These are phyloP conservation scores for Cladobotryum mycophilum DNA, from an alignment of 2,329 filamentous ascomycete genomes.

Conservation along the genomic window DNA sequence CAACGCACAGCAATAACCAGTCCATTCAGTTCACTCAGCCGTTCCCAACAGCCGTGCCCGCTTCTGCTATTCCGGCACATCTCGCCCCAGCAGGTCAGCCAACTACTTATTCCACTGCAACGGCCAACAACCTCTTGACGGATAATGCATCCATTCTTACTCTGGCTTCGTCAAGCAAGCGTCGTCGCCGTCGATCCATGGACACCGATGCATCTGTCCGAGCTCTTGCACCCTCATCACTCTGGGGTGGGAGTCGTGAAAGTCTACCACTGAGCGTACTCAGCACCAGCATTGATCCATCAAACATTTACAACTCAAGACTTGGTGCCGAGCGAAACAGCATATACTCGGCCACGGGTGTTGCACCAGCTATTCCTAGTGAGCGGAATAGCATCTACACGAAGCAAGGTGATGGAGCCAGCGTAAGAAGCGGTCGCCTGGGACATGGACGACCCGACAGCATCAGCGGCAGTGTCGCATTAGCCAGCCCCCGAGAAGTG, in stretches of 20 bases:
- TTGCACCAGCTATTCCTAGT: slow-evolving; percentile 58
- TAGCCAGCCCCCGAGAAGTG: slow-evolving; percentile 51
- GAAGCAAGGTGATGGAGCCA: slow-evolving; percentile 64
- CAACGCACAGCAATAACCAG: slow-evolving; percentile 36
- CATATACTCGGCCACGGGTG: slow-evolving; percentile 72
- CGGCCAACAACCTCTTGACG: slow-evolving; percentile 73
- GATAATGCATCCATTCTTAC: slow-evolving; percentile 85
- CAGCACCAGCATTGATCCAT: slow-evolving; percentile 59
- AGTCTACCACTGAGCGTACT: slow-evolving; percentile 72
- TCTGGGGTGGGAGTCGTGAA: slow-evolving; percentile 77
- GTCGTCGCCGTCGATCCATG: slow-evolving; percentile 68
- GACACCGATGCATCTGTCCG: slow-evolving; percentile 83
- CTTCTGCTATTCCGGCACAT: slow-evolving; percentile 67
- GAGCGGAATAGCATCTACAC: slow-evolving; percentile 81
- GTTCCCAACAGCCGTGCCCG: slow-evolving; percentile 57
- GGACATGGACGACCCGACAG: slow-evolving; percentile 79
- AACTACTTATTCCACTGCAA: slow-evolving; percentile 69
- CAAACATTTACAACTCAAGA: slow-evolving; percentile 46
- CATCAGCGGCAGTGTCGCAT: slow-evolving; percentile 66
- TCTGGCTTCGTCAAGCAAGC: slow-evolving; percentile 75
- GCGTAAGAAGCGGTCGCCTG: slow-evolving; percentile 68
- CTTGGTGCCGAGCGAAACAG: slow-evolving; percentile 60
- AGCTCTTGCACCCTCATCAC: slow-evolving; percentile 72
- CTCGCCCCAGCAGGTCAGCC: slow-evolving; percentile 54
- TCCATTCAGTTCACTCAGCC: slow-evolving; percentile 60